A percentile compares a stretch with the other conserved stretches of the same genome.
Conservation (phyloP, 805 yeast species). For the Monosporozyma aerobia region DNA sequence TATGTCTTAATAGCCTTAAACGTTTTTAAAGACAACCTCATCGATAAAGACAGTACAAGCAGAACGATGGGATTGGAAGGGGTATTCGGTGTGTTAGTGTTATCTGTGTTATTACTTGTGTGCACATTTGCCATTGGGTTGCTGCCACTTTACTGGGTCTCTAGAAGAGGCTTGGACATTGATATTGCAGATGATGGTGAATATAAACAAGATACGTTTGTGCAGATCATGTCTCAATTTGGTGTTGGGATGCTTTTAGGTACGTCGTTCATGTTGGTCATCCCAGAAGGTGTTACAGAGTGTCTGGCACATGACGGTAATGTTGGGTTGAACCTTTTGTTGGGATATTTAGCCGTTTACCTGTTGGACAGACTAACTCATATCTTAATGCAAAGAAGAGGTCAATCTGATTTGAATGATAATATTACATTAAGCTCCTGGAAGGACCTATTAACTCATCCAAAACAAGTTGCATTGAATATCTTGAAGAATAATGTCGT, state of each 20-base stretch:
- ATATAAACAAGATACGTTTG: slow-evolving; percentile 7
- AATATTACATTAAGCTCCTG: slow-evolving; percentile 7
- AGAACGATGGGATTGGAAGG: background rate
- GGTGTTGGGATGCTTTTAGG: slow-evolving; percentile 50
- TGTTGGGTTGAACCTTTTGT: slow-evolving; percentile 39
- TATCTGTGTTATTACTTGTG: slow-evolving; percentile 12
- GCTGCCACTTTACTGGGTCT: slow-evolving; percentile 19
- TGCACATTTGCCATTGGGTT: slow-evolving; percentile 26
- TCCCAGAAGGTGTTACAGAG: slow-evolving; percentile 49
- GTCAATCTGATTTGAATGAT: background rate
- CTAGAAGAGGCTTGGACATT: background rate
- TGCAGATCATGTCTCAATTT: slow-evolving; percentile 36
- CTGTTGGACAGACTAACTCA: slow-evolving; percentile 34
- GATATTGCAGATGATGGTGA: background rate
- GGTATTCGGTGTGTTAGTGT: slow-evolving; percentile 5
- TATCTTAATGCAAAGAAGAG: slow-evolving; percentile 6
- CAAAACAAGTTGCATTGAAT: slow-evolving; percentile 19
- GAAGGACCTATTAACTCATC: slow-evolving; percentile 16
- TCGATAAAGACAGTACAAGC: background rate
- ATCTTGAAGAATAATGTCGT: slow-evolving; percentile 41
- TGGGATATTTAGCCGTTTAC: slow-evolving; percentile 43
- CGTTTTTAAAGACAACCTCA: background rate
- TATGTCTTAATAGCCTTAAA: background rate
- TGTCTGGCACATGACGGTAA: slow-evolving; percentile 28
- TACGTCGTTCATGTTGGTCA: slow-evolving; percentile 43